A percentile compares a stretch with the other conserved stretches of the same genome.
These are phyloP conservation scores for Leccinum holopus DNA, from an alignment of 1,284 basidiomycete species.

Conservation along the genomic window DNA sequence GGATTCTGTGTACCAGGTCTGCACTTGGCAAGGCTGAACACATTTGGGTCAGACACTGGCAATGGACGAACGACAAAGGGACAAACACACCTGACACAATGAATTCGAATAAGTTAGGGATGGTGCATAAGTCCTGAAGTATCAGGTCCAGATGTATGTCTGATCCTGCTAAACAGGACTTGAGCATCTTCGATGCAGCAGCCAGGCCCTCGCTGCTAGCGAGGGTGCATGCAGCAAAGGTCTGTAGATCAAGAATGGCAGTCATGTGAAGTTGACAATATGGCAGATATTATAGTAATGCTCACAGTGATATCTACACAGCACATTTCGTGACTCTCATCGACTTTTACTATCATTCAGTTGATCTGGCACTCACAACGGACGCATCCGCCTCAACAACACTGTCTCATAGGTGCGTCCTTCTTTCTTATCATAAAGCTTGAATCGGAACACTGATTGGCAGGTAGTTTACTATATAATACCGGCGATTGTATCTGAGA, in stretches of 20 bases:
- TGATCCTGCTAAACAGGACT: slow-evolving; percentile 32
- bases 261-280: slow-evolving; percentile 5
- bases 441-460: no score
- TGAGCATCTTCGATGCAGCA: slow-evolving; percentile 18
- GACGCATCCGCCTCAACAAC: no score
- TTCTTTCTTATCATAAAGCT: no score
- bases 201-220: slow-evolving; percentile 17
- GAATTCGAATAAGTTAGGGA: slow-evolving; percentile 30
- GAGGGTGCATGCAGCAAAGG: slow-evolving; percentile 18
- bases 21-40: slow-evolving; percentile 20
- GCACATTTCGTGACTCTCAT: no score
- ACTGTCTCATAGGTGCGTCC: no score
- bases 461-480: no score
- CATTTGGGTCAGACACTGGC: neutral
- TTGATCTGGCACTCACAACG: no score
- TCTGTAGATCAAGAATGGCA: slow-evolving; percentile 15
- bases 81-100: slow-evolving; percentile 27
- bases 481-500: no score
- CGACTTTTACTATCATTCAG: no score
- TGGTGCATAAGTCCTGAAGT: slow-evolving; percentile 29
- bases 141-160: slow-evolving; percentile 28
- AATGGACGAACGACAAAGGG: neutral
- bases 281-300: neutral
- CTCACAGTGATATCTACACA: no score
- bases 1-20: slow-evolving; percentile 17